Base-by-base conservation (phyloP, 495 filamentous ascomycete genomes). In the Pyrenula aspistea region DNA sequence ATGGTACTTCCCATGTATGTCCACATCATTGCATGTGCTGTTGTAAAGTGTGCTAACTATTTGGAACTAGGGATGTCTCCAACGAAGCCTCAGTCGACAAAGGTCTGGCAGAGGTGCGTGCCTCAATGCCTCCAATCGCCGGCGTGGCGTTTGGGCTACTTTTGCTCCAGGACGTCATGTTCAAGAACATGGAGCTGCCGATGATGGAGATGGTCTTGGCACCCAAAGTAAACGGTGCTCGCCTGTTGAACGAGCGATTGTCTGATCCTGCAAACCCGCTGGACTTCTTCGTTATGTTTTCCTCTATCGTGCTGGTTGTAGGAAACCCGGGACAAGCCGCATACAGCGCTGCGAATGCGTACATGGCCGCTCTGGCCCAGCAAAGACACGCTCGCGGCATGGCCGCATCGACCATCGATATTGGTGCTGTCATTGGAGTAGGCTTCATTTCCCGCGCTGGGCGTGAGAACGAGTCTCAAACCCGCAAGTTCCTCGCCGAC, bases 321-420 rank as follows among this genome's bases (percentile, higher is more conserved):
- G 62, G 58, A 0, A 60, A 68, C 2, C 50, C 58, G 0, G 72
- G 70, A 1, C 71, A 78, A 57, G 67, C 61, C 55, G 77, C 75
- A 60, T 80, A 80, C 62, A 61, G 61, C 10, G 73, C 73, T 2
- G 73, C 59, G 22, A 76, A 72, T 56, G 61, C 61, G 2, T 78
- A 76, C 61, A 63, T 78, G 21, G 75, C 78, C 49, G 57, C 74
- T 21, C 74, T 81, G 53, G 64, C 63, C 49, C 63, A 60, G 10
- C 76, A 73, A 58, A 69, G 76, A 10, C 65, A 54, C 15, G 24
- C 21, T 1, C 57, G 31, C 31, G 31, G 31, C 31, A 42, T 42
- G 31, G 31, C 31, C 31, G 31, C 31, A 42, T 42, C 31, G 31
- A 42, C 31, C 31, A 42, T 42, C 31, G 31, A 42, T 42, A 42